Evolutionary conservation across 257 asterid genomes (phyloP), one percentile per base, ranked within the genome.

Genomic region (Nemophila menziesii): DNA sequence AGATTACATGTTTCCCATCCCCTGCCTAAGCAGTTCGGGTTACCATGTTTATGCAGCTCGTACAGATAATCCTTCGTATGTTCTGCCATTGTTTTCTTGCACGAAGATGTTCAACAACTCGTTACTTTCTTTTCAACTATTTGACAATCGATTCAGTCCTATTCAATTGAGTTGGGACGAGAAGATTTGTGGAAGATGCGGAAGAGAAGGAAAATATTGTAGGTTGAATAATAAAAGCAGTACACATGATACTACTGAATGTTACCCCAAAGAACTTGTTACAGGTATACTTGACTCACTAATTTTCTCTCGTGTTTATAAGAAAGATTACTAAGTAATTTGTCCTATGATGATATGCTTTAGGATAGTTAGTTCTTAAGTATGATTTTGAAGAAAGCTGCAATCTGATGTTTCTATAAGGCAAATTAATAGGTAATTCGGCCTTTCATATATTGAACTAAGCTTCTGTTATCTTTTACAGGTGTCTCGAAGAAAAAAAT

Each of bases 181-280:
- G 41, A 69, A 66, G 3, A 44, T 42, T 53, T 67, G 69, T 53
- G 60, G 66, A 14, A 15, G 36, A 17, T 67, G 69, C 37, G 66
- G 53, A 62, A 52, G 14, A 1, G 16, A 55, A 46, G 58, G 62
- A 15, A 23, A 48, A 49, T 39, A 17, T 43, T 61, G 73, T 17
- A 44, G 68, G 58, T 47, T 29, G 37, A 54, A 18, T 15, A 49
- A 33, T 45, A 33, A 42, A 16, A 29, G 44, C 18, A 17, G 16
- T 29, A 48, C 20, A 18, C 45, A 51, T 12, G 69, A 56, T 46
- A 61, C n/a, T n/a, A n/a, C 47, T 36, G 56, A 66, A 40, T 66
- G 73, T 61, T 55, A 55, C 20, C 16, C 14, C 29, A 40, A 16
- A 16, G 20, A 44, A 55, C 44, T 37, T 10, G 24, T 42, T 49